Percentiles rank a stretch among this genome's conserved stretches.
Conservation (phyloP, 2,329 filamentous ascomycete genomes). For the Colletotrichum sp. region DNA sequence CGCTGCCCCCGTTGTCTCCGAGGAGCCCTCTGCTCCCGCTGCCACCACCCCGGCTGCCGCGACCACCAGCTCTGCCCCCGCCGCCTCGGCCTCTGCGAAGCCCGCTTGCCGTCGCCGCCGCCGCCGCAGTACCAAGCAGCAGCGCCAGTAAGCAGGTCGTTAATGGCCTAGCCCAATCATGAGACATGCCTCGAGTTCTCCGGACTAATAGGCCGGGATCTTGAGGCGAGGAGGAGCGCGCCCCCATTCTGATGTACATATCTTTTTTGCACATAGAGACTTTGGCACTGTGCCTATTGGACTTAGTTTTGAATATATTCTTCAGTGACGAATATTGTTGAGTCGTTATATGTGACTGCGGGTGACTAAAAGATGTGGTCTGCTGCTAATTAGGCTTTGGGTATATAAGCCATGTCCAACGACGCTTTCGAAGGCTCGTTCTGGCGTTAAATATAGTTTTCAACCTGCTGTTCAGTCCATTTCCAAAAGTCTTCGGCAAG, state of each 20-base stretch:
- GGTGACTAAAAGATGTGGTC: background rate
- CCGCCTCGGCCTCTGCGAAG: slow-evolving; percentile 2
- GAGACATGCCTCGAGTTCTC: background rate
- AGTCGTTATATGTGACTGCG: background rate
- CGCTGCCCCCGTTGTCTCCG: slow-evolving; percentile 1
- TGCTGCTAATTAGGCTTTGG: background rate
- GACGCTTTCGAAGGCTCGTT: too few relatives aligned
- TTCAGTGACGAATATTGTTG: background rate
- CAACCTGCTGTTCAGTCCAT: slow-evolving; percentile 45
- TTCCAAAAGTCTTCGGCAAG: slow-evolving; percentile 42
- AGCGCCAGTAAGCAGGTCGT: slow-evolving; percentile 1
- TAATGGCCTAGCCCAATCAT: background rate
- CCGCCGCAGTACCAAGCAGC: slow-evolving; percentile 13
- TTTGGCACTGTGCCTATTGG: slow-evolving; percentile 3
- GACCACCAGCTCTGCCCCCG: background rate
- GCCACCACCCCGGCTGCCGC: slow-evolving; percentile 1
- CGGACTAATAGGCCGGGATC: background rate
- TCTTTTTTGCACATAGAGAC: slow-evolving; percentile 8
- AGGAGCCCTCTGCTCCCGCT: slow-evolving; percentile 13
- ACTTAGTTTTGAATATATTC: slow-evolving; percentile 8
- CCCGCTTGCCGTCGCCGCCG: slow-evolving; percentile 14
- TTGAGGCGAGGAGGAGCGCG: background rate
- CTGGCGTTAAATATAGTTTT: too few relatives aligned
- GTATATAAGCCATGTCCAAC: background rate
- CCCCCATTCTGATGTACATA: slow-evolving; percentile 16